Conservation (phyloP, 2,329 filamentous ascomycete species). For the Arthrobotrys conoides region DNA sequence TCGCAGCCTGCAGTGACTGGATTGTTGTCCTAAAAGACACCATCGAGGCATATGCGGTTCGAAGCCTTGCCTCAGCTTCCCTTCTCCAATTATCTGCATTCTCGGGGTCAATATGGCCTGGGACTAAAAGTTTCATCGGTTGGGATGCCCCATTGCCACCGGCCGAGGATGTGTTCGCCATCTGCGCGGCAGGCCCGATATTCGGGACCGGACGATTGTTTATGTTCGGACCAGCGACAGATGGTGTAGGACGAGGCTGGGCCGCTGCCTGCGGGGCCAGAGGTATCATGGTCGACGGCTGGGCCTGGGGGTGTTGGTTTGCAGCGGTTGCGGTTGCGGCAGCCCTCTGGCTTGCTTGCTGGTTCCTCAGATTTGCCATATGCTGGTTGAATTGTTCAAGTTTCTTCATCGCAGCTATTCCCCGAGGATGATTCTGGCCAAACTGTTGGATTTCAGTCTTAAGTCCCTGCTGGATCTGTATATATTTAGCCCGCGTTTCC, state of each 20-base stretch:
- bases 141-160: constrained; percentile 35
- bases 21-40: constrained; percentile 45
- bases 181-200: constrained; percentile 11
- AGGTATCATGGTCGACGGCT: constrained; percentile 1
- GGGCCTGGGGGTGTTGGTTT: constrained; percentile 21
- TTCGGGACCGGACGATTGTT: constrained; percentile 13
- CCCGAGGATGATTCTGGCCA: constrained; percentile 49
- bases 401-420: constrained; percentile 49
- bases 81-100: constrained; percentile 59
- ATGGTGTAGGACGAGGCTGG: constrained; percentile 30
- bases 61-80: constrained; percentile 51
- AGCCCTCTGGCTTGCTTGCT: constrained; percentile 52
- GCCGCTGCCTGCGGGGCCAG: constrained; percentile 22
- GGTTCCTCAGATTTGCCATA: constrained; percentile 50
- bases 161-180: neutral
- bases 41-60: constrained; percentile 60
- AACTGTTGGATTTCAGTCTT: constrained; percentile 47
- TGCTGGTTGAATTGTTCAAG: constrained; percentile 59
- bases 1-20: constrained; percentile 43
- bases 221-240: neutral
- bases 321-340: constrained; percentile 33
- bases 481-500: constrained; percentile 55
- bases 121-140: constrained; percentile 57
- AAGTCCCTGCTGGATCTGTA: constrained; percentile 54
- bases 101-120: constrained; percentile 56